phyloP scores from a whole-genome alignment of 148 eudicot species.

The Euryodendron excelsum region DNA sequence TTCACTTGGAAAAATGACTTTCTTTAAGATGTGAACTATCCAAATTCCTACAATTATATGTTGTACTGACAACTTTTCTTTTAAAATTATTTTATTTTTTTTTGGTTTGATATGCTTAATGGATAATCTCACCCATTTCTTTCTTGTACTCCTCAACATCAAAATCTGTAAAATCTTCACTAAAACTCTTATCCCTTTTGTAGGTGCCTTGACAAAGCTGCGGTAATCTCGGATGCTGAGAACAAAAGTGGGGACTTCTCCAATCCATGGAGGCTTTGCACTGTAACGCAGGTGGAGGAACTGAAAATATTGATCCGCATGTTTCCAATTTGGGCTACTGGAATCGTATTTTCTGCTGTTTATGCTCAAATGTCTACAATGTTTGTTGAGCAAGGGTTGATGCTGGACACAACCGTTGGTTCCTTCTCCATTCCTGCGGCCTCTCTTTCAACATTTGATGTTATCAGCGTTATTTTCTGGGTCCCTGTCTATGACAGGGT shows the following conservation, averaged over 20 bases:
- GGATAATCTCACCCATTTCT: neutral
- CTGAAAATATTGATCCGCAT: slow-evolving; percentile 39
- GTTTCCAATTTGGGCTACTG: slow-evolving; percentile 46
- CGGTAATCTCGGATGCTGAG: slow-evolving; percentile 23
- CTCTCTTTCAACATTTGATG: slow-evolving; percentile 40
- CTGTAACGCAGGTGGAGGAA: slow-evolving; percentile 44
- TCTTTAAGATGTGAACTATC: too few species aligned
- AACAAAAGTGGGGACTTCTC: slow-evolving; percentile 18
- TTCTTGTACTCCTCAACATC: neutral
- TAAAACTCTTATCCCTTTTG: slow-evolving; percentile 1
- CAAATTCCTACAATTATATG: too few species aligned
- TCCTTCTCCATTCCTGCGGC: slow-evolving; percentile 58
- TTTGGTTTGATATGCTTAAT: too few species aligned
- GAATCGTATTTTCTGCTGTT: slow-evolving; percentile 40
- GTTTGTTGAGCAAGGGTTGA: slow-evolving; percentile 46
- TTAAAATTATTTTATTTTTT: too few species aligned
- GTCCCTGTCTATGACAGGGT: slow-evolving; percentile 47
- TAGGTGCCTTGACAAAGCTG: slow-evolving; percentile 50
- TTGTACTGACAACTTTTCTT: too few species aligned
- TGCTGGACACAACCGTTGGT: slow-evolving; percentile 41
- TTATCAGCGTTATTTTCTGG: slow-evolving; percentile 51
- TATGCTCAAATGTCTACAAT: slow-evolving; percentile 43
- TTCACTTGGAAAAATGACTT: too few species aligned
- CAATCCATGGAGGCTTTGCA: slow-evolving; percentile 37
- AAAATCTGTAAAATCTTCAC: neutral